Evolutionary conservation across 345 rosid species (phyloP), one percentile per base, ranked within the genome.

Genomic region (Trapa bicornis): DNA sequence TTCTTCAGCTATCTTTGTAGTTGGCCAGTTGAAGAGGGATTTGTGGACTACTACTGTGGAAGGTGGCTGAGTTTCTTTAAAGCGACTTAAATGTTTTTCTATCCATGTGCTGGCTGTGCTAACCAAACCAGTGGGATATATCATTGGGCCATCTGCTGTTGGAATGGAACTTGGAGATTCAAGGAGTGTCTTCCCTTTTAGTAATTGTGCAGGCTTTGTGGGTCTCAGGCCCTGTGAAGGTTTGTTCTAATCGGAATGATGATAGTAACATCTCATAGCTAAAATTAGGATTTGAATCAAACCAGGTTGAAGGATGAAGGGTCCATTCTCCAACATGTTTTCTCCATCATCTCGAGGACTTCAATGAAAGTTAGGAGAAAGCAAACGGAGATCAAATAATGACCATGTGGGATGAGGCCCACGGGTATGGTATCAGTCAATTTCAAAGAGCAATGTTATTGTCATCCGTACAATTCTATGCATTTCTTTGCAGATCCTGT

Each of bases 221-320:
- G 97, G 15, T 79, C 86, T 76, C 82, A 79, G 68, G 82, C 87
- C 41, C 95, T 93, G 45, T 80, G 97, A 82, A 78, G 70, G 96
- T 96, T 32, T 89, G 89, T 17, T 70, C 86, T 37, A 96, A 88
- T 81, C 82, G 92, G 45, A 93, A 87, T 77, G 82, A 91, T 67
- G 66, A 74, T 81, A 13, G 78, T 76, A 71, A 88, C 82, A 72
- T 53, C 80, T 66, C 75, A 58, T n/a, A 37, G 36, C 50, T 69
- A 29, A 3, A 50, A 68, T 58, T 64, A 36, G 43, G 43, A 8
- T 41, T 41, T 41, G 43, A 41, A 41, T 41, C 43, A 41, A 41
- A 41, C 2, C 7, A 3, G 48, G 12, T 45, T 6, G 11, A 3
- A 13, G 29, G 29, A 22, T 22, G 48, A 6, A 45, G 10, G 2